Evolutionary conservation across 2,329 filamentous ascomycete genomes (phyloP).

Genomic region (Phyllachora maydis): DNA sequence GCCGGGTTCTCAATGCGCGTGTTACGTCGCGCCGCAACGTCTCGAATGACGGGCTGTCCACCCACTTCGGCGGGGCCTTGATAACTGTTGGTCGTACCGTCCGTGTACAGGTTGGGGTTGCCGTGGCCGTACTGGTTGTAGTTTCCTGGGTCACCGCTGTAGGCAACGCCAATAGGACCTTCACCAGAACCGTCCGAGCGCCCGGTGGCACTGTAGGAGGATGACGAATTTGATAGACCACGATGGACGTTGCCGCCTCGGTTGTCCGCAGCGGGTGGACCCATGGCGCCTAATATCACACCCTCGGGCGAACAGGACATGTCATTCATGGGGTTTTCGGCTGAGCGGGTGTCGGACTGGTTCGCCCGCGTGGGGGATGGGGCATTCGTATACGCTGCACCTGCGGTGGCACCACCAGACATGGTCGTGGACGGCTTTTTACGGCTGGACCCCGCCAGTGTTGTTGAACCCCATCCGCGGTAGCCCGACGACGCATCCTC

Average conservation of each 20-base stretch:
- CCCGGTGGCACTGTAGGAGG: constrained; percentile 70
- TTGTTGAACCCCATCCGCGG: constrained; percentile 81
- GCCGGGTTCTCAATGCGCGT: constrained; percentile 84
- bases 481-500: constrained; percentile 66
- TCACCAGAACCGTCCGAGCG: constrained; percentile 50
- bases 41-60: constrained; percentile 67
- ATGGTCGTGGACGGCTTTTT: constrained; percentile 81
- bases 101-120: constrained; percentile 37
- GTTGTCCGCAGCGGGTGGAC: constrained; percentile 46
- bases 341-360: constrained; percentile 49
- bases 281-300: constrained; percentile 69
- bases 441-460: constrained; percentile 42
- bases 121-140: constrained; percentile 38
- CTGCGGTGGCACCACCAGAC: constrained; percentile 50
- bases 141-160: constrained; percentile 25
- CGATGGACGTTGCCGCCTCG: constrained; percentile 60
- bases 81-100: constrained; percentile 14
- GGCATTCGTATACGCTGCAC: constrained; percentile 51
- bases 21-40: constrained; percentile 81
- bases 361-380: constrained; percentile 46
- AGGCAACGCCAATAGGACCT: constrained; percentile 21
- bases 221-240: constrained; percentile 88
- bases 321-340: constrained; percentile 38
- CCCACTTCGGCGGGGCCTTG: constrained; percentile 19
- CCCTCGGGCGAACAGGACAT: constrained; percentile 38